Evolutionary conservation across 768 basidiomycete species (phyloP).

Genomic region (Pilatotrama ljubarskyi): DNA sequence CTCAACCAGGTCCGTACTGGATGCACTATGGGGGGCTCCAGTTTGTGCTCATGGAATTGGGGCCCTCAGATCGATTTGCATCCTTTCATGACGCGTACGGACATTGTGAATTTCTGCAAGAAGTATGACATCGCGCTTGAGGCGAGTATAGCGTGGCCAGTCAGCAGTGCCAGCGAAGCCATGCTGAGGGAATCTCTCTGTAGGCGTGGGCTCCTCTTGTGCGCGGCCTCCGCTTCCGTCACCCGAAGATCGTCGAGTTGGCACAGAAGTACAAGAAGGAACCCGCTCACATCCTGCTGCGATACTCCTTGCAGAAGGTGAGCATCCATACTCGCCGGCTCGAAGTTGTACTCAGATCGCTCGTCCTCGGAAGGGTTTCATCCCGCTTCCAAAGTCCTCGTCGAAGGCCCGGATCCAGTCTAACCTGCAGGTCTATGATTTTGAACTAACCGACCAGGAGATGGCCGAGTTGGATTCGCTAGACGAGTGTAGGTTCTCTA

Average conservation of each 20-base stretch:
- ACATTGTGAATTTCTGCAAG: constrained; percentile 61
- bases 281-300: constrained; percentile 60
- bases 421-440: constrained; percentile 66
- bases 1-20: constrained; percentile 57
- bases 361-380: constrained; percentile 42
- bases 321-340: background rate
- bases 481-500: constrained; percentile 49
- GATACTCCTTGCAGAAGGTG: constrained; percentile 82
- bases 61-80: constrained; percentile 50
- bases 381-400: constrained; percentile 67
- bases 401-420: constrained; percentile 51
- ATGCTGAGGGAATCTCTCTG: background rate
- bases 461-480: constrained; percentile 50
- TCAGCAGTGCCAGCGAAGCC: background rate
- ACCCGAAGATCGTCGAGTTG: constrained; percentile 49
- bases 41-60: background rate
- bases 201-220: constrained; percentile 78
- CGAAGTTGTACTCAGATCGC: background rate
- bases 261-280: constrained; percentile 56
- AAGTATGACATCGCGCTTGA: constrained; percentile 60
- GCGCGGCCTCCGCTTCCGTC: constrained; percentile 62
- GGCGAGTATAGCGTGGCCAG: constrained; percentile 35
- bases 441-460: constrained; percentile 52
- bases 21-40: background rate
- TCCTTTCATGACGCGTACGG: constrained; percentile 68